Evolutionary conservation across 2,329 filamentous ascomycete genomes (phyloP), one percentile per base, ranked within the genome.

Genomic region (Fusarium guadeloupense): DNA sequence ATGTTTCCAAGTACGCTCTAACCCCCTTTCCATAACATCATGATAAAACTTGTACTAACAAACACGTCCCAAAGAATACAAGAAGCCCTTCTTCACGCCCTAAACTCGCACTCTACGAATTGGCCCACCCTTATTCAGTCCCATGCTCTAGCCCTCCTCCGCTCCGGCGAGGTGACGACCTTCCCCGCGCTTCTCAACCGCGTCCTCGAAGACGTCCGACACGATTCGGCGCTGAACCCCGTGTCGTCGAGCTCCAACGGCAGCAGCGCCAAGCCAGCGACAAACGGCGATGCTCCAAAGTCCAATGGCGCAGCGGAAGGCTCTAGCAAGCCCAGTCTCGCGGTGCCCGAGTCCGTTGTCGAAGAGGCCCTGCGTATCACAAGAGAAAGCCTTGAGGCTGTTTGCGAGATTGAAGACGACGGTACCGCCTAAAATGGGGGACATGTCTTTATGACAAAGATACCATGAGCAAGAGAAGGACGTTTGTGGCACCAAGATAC

Each of bases 301-400:
- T 71, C 74, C 55, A 72, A 73, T 23, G 58, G 69, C 26, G 49
- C 64, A 4, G 52, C 60, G 16, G 51, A 64, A 21, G 72, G 68
- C 14, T 6, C 10, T 6, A 31, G 13, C 12, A 71, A 71, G 21
- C 44, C 59, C 16, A 79, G 72, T 64, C 78, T 89, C 13, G 86
- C 85, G 26, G 72, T 89, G 35, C 86, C 88, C 12, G 78, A 81
- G 49, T 70, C 77, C 3, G 85, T 88, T n/a, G 75, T 89, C 13
- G 83, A 88, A 21, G 84, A 89, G 63, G 85, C 85, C 5, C 76
- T 89, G n/a, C 81, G 80, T 62, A 77, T 84, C 26, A 86, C 86
- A 23, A 78, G 82, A 54, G 85, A 88, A 66, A 82, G 81, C 60
- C 75, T 89, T 35, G 85, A 87, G 60, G 71, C 76, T 31, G 78